Evolutionary conservation across 106 monocot genomes (phyloP).

Genomic region (Dendrobium huoshanense): DNA sequence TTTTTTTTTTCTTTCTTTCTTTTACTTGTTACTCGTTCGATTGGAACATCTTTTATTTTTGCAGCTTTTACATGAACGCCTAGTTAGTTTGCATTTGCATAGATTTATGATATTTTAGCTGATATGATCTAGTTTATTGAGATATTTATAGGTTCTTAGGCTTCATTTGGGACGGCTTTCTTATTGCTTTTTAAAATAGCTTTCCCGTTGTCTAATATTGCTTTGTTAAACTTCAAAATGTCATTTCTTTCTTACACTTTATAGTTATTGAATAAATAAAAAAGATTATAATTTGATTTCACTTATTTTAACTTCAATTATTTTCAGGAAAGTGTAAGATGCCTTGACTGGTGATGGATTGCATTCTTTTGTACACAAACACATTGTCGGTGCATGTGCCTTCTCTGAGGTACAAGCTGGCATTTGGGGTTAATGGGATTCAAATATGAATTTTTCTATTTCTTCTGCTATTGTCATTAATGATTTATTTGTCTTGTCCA

Average conservation of each 20-base stretch:
- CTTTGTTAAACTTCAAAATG: no score
- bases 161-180: no score
- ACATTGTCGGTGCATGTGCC: conserved; percentile 91
- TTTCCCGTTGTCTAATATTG: no score
- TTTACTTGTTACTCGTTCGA: no score
- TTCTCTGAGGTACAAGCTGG: conserved; percentile 72
- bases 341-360: conserved; percentile 78
- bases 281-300: neutral
- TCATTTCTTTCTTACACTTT: neutral
- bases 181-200: no score
- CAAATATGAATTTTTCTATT: neutral
- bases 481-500: neutral
- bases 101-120: no score
- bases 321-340: conserved; percentile 92
- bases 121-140: no score
- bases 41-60: no score
- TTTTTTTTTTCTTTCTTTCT: no score
- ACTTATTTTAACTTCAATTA: neutral
- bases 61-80: no score
- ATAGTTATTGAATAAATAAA: neutral
- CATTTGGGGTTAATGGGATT: neutral
- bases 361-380: conserved; percentile 91
- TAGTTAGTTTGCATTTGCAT: no score
- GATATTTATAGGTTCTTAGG: no score
- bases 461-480: neutral